Conservation (phyloP, 208 protist species). For the Zelonia costaricensis region DNA sequence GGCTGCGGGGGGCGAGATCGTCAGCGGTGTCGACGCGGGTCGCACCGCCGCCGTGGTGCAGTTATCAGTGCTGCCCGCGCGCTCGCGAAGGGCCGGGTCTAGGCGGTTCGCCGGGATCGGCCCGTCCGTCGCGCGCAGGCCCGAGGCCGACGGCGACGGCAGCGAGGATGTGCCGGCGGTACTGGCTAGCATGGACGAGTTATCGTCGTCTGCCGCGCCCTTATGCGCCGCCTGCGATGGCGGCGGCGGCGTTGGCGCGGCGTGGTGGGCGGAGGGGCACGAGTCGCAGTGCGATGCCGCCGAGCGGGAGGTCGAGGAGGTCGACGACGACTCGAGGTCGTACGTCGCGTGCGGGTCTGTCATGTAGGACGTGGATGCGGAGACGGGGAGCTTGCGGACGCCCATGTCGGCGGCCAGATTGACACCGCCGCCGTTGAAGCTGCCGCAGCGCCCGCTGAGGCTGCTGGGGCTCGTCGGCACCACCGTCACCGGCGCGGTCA, state of each 20-base stretch:
- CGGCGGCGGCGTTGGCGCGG: too few relatives aligned
- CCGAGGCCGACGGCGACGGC: too few relatives aligned
- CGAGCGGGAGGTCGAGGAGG: not conserved
- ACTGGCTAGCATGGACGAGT: too few relatives aligned
- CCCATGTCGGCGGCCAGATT: not conserved
- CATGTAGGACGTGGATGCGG: not conserved
- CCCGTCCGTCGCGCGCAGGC: too few relatives aligned
- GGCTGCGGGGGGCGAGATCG: conserved; percentile 6
- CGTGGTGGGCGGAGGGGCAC: not conserved
- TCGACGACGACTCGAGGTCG: conserved; percentile 11
- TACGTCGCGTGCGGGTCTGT: conserved; percentile 15
- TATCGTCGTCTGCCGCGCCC: too few relatives aligned
- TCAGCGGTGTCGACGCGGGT: not conserved
- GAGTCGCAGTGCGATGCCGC: too few relatives aligned
- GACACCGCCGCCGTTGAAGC: conserved; percentile 4
- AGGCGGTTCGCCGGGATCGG: too few relatives aligned
- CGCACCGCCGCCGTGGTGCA: not conserved
- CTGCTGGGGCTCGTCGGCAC: not conserved
- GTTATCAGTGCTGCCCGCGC: not conserved
- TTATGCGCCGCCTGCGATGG: too few relatives aligned
- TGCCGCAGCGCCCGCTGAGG: not conserved
- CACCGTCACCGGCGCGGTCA: not conserved
- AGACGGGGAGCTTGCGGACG: not conserved
- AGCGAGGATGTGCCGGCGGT: too few relatives aligned
- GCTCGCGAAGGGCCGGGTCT: not conserved